A percentile compares a stretch with the other conserved stretches of the same genome.
Evolutionary conservation across 805 yeast genomes (phyloP).

Genomic region (Candida insectorum): DNA sequence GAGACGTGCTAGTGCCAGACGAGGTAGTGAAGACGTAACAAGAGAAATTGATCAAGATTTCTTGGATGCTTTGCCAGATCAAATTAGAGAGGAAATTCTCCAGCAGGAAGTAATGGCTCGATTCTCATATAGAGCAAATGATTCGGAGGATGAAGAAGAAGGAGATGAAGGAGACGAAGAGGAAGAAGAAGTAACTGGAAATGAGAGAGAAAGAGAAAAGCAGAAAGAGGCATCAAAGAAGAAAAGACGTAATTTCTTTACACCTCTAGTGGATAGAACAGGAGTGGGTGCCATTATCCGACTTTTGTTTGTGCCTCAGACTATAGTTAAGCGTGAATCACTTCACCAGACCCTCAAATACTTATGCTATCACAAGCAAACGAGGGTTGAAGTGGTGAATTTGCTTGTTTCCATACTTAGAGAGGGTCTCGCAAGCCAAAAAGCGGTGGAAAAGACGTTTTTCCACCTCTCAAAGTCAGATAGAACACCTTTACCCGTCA

Average conservation of each 20-base stretch:
- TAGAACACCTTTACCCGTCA: conserved; percentile 45
- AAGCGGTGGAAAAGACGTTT: conserved; percentile 60
- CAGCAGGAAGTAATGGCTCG: conserved; percentile 53
- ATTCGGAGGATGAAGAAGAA: conserved; percentile 20
- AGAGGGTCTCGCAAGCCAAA: conserved; percentile 67
- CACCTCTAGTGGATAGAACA: conserved; percentile 69
- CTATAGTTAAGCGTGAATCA: conserved; percentile 56
- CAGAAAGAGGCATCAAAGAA: conserved; percentile 11
- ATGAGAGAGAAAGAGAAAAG: conserved; percentile 14
- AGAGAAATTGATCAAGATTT: conserved; percentile 79
- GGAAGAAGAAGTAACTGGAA: not conserved
- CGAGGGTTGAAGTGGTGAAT: conserved; percentile 70
- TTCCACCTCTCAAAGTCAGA: conserved; percentile 36
- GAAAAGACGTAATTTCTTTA: conserved; percentile 35
- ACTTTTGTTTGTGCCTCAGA: conserved; percentile 70
- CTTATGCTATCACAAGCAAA: conserved; percentile 73
- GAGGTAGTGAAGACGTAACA: conserved; percentile 35
- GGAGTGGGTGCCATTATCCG: conserved; percentile 75
- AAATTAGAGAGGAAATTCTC: conserved; percentile 58
- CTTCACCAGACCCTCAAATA: conserved; percentile 64
- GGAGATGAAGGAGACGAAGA: not conserved
- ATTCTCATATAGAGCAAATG: conserved; percentile 20
- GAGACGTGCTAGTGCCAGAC: conserved; percentile 56
- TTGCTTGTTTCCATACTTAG: conserved; percentile 64
- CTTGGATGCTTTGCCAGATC: conserved; percentile 73